Evolutionary conservation across 2,329 filamentous ascomycete species (phyloP).

Genomic region (Nemania abortiva): DNA sequence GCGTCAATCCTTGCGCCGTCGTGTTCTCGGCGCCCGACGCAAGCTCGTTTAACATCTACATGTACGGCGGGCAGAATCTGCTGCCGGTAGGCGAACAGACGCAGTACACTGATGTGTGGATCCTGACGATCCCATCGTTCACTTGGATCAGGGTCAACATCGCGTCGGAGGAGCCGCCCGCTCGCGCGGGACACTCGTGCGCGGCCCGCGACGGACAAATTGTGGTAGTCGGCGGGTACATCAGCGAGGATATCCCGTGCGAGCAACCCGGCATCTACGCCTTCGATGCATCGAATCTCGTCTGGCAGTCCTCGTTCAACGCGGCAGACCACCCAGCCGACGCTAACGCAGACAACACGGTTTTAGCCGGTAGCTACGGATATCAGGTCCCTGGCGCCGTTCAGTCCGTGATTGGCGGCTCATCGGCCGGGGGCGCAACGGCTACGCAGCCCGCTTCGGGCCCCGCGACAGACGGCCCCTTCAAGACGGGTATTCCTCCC

Average conservation of each 20-base stretch:
- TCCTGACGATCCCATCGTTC: conserved; percentile 78
- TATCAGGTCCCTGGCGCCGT: conserved; percentile 75
- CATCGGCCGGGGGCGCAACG: conserved; percentile 71
- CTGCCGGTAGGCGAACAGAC: conserved; percentile 68
- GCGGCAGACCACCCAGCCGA: conserved; percentile 65
- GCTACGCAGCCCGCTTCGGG: conserved; percentile 73
- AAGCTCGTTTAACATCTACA: conserved; percentile 80
- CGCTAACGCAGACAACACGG: conserved; percentile 62
- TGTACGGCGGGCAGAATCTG: conserved; percentile 82
- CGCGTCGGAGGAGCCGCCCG: conserved; percentile 63
- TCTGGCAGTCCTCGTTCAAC: conserved; percentile 73
- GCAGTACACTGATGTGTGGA: conserved; percentile 80
- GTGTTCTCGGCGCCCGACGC: conserved; percentile 77
- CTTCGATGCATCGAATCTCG: conserved; percentile 75
- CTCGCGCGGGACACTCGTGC: conserved; percentile 76
- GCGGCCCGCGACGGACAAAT: conserved; percentile 78
- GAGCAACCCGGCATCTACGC: conserved; percentile 78
- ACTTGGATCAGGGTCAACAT: conserved; percentile 77
- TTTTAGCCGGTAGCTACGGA: conserved; percentile 69
- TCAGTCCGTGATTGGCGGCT: conserved; percentile 72
- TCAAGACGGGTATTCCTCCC: conserved; percentile 76
- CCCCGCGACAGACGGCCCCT: conserved; percentile 73
- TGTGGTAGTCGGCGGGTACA: conserved; percentile 77
- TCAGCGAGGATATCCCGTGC: conserved; percentile 70
- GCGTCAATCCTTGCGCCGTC: conserved; percentile 79